These are phyloP conservation scores for Mycena belliarum DNA, from an alignment of 768 basidiomycete genomes.

Conservation along the genomic window DNA sequence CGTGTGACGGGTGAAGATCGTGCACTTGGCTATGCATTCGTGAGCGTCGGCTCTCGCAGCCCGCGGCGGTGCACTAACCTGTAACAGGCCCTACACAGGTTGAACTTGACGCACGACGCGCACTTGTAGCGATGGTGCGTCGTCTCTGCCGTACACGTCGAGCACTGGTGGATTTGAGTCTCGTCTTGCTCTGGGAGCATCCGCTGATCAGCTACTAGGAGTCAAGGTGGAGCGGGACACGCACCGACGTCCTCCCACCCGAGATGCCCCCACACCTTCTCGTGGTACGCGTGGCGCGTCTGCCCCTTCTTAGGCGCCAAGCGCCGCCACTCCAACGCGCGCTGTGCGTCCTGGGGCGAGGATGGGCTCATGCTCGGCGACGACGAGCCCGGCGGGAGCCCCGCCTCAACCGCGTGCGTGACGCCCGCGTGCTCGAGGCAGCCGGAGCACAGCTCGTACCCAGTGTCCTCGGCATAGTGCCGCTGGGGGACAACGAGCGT, in stretches of 20 bases:
- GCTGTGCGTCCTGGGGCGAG: slow-evolving; percentile 55
- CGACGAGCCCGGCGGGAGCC: slow-evolving; percentile 50
- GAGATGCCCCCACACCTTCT: slow-evolving; percentile 80
- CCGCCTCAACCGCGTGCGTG: slow-evolving; percentile 69
- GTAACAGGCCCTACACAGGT: slow-evolving; percentile 82
- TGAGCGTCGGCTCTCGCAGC: not conserved
- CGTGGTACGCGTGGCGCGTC: slow-evolving; percentile 80
- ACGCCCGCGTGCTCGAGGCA: slow-evolving; percentile 82
- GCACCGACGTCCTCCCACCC: slow-evolving; percentile 91
- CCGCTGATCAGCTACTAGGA: slow-evolving; percentile 3
- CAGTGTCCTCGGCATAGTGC: slow-evolving; percentile 31
- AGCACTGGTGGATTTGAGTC: slow-evolving; percentile 61
- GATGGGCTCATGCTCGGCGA: slow-evolving; percentile 41
- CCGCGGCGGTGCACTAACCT: slow-evolving; percentile 45
- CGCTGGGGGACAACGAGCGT: slow-evolving; percentile 15
- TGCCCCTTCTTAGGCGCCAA: slow-evolving; percentile 78
- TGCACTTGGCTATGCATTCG: slow-evolving; percentile 69
- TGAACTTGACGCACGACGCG: slow-evolving; percentile 75
- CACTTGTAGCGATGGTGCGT: slow-evolving; percentile 79
- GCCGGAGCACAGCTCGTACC: slow-evolving; percentile 82
- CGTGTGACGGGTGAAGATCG: slow-evolving; percentile 87
- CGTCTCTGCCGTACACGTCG: slow-evolving; percentile 73
- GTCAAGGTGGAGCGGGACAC: slow-evolving; percentile 29
- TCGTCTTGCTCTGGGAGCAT: slow-evolving; percentile 64
- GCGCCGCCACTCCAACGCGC: slow-evolving; percentile 60